Percentiles rank a stretch among this genome's conserved stretches.
Conservation (phyloP, 2,329 filamentous ascomycete genomes). For the Diplocarpon rosae region DNA sequence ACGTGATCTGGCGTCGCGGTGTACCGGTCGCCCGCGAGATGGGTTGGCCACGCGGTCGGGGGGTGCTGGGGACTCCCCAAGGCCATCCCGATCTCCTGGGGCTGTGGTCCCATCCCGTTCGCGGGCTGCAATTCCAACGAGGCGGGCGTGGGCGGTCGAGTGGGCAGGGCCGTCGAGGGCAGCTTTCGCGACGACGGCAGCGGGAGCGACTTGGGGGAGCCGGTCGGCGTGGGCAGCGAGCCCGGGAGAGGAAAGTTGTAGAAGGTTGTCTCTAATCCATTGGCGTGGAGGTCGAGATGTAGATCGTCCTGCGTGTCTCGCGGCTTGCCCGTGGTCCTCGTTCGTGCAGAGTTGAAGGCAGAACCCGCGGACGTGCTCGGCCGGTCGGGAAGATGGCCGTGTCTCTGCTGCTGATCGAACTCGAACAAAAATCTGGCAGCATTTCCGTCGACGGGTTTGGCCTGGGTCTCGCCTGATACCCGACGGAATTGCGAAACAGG, state of each 20-base stretch:
- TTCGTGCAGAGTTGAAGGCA: conserved; percentile 13
- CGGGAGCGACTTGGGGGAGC: conserved; percentile 11
- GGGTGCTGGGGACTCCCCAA: conserved; percentile 54
- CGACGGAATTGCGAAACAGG: conserved; percentile 19
- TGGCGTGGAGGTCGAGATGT: conserved; percentile 22
- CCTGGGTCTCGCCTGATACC: conserved; percentile 25
- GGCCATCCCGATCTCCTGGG: conserved; percentile 54
- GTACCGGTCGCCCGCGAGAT: conserved; percentile 4
- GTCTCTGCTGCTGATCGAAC: conserved; percentile 12
- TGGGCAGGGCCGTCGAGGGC: conserved; percentile 5
- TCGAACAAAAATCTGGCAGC: conserved; percentile 12
- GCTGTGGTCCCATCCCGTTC: conserved; percentile 11
- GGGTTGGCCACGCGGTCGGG: conserved; percentile 17
- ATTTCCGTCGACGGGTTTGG: conserved; percentile 12
- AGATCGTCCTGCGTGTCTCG: conserved; percentile 26
- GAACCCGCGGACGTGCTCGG: conserved; percentile 25
- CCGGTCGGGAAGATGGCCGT: conserved; percentile 18
- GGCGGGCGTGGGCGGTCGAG: conserved; percentile 13
- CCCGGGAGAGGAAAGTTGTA: conserved; percentile 23
- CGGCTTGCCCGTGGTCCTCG: conserved; percentile 18
- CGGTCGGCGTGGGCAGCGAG: conserved; percentile 16
- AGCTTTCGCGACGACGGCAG: conserved; percentile 12
- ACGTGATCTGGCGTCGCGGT: conserved; percentile 18
- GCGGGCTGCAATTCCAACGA: conserved; percentile 10
- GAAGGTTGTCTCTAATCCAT: conserved; percentile 21